Evolutionary conservation across 2,329 filamentous ascomycete genomes (phyloP), one percentile per base, ranked within the genome.

Genomic region (Alternaria viburni): DNA sequence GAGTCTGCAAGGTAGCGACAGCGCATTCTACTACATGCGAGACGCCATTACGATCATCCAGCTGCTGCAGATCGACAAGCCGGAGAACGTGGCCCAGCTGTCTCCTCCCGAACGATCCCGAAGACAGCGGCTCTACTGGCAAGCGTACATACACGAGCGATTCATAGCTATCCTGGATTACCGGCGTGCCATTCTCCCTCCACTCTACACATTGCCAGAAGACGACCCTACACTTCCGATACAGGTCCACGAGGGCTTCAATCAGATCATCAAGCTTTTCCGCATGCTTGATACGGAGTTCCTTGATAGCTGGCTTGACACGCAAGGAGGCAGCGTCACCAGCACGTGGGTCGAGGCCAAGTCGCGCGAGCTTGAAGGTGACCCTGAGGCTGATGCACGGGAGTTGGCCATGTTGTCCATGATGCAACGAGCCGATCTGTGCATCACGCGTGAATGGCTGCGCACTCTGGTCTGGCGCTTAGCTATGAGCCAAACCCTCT

Each of bases 121-220:
- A 52, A 72, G 83, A 52, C 84, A 86, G 64, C 79, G 86, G 4
- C 73, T 86, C 1, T 87, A 87, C 71, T 88, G 86, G 85, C 82
- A 86, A 65, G 82, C 82, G 12, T 87, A 84, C 67, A 85, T 88
- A 30, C 85, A 87, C 62, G 86, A 88, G 69, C 82, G 86, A 15
- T 88, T 87, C 69, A 69, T 86, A n/a, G 83, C 83, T 32, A 83
- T 87, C 25, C 77, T 84, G 5, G 82, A 85, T 43, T 85, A 85
- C 46, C 82, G 82, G 6, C 78, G 75, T n/a, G 77, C 80, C 5
- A 79, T 80, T 10, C 69, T 84, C n/a, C 77, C 75, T 6, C 79
- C 81, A 12, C 74, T 83, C 17, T 73, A 74, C 12, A 70, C 70
- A 3, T 71, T 81, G 6, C 82, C 82, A 0, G 80, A 82, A 49